phyloP scores from a whole-genome alignment of 108 stramenopile genomes.

The Nannochloropsis gaditana region DNA sequence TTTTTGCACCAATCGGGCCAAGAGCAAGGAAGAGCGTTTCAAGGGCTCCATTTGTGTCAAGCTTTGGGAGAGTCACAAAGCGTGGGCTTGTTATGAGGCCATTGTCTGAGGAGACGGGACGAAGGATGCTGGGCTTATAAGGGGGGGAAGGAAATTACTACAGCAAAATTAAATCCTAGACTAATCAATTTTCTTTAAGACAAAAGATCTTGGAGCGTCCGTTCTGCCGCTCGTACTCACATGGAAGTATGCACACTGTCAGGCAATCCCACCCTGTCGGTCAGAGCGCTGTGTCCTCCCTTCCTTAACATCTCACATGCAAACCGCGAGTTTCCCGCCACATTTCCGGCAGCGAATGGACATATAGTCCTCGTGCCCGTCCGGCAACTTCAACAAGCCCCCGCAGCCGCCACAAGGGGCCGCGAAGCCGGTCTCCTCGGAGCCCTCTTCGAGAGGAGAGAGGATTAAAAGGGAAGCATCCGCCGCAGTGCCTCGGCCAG shows the following conservation, averaged over 20 bases:
- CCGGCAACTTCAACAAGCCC: background rate
- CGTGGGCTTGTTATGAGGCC: slow-evolving; percentile 79
- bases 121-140: background rate
- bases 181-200: too few relatives aligned
- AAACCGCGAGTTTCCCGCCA: background rate
- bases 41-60: slow-evolving; percentile 72
- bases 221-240: too few relatives aligned
- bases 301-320: background rate
- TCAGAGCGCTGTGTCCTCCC: background rate
- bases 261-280: too few relatives aligned
- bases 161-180: background rate
- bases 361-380: background rate
- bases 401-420: background rate
- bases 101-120: slow-evolving; percentile 28
- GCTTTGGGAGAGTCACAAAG: slow-evolving; percentile 85
- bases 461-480: background rate
- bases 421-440: background rate
- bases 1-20: slow-evolving; percentile 36
- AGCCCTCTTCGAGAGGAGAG: background rate
- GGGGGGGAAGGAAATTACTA: background rate
- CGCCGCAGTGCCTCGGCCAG: background rate
- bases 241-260: too few relatives aligned
- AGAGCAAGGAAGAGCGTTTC: slow-evolving; percentile 57
- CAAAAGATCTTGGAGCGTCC: too few relatives aligned
- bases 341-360: background rate